These are phyloP conservation scores for Moricandia moricandioides DNA, from an alignment of 345 rosid species.

Conservation along the genomic window DNA sequence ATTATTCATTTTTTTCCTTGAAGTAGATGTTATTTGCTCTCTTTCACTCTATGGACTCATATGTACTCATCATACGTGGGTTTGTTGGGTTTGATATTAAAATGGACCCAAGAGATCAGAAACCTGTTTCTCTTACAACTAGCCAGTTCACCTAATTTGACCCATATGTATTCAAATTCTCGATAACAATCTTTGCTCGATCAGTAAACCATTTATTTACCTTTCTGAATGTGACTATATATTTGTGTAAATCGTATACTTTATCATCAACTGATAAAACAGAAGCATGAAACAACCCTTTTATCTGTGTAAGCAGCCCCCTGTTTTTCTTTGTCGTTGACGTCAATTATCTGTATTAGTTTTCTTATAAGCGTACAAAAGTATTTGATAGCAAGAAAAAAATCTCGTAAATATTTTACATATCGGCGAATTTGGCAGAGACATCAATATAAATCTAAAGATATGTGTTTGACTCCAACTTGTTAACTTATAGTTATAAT, in stretches of 20 bases:
- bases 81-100: not conserved
- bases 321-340: not conserved
- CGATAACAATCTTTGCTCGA: not conserved
- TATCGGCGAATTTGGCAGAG: slow-evolving; percentile 28
- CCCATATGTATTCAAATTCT: not conserved
- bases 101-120: not conserved
- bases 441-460: not conserved
- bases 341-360: not conserved
- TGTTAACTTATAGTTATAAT: not conserved
- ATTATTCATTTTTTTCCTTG: no score
- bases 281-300: not conserved
- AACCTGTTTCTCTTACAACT: not conserved
- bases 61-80: no score
- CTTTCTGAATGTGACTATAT: not conserved
- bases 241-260: not conserved
- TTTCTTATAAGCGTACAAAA: not conserved
- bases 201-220: not conserved
- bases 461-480: slow-evolving; percentile 27
- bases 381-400: not conserved
- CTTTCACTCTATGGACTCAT: no score
- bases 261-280: not conserved
- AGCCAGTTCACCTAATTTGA: not conserved
- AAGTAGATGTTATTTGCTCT: no score
- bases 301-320: not conserved
- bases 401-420: not conserved